Evolutionary conservation across 768 basidiomycete genomes (phyloP), one percentile per base, ranked within the genome.

Genomic region (Amanita fuliginea): DNA sequence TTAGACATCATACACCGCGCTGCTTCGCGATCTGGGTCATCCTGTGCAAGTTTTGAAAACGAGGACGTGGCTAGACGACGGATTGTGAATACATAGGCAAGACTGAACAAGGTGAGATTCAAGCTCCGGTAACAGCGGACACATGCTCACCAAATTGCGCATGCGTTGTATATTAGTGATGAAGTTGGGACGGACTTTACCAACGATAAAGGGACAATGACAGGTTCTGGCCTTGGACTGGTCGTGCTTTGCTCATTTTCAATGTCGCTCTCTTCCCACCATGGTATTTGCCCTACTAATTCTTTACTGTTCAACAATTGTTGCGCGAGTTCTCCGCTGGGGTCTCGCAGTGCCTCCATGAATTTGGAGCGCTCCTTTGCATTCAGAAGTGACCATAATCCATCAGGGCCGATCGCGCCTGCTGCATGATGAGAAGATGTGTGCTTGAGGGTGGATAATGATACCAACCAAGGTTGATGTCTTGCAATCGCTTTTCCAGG

Each of bases 21-120:
- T 52, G 75, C 79, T 2, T 57, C 56, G 48, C 63, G 62, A 49
- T 82, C 80, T 8, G 70, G 56, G 44, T 67, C 61, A 5, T 69
- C 68, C 0, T 64, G 58, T 13, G 58, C 46, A 6, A 74, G 54
- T 11, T 67, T 63, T 0, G 74, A 71, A 40, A 92, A 64, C 0
- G 82, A 76, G 0, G 81, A 82, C 14, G 69, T 62, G 11, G 75
- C 73, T 19, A 89, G 64, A 57, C 75, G 74, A 8, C 86, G 82
- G 35, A 79, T 80, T 13, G 68, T 65, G 56, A 80, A 87, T 2
- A 77, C 70, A 59, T 91, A 92, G 7, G 80, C 73, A 44, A 89
- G 65, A 47, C 87, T 89, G 49, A 37, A 16, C 14, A 22, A 13
- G 58, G 44, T 26, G 32, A 26, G 19, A 32, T 1, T 41, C 14